Evolutionary conservation across 1,284 basidiomycete genomes (phyloP), one percentile per base, ranked within the genome.

Genomic region (Cryptococcus deneoformans): DNA sequence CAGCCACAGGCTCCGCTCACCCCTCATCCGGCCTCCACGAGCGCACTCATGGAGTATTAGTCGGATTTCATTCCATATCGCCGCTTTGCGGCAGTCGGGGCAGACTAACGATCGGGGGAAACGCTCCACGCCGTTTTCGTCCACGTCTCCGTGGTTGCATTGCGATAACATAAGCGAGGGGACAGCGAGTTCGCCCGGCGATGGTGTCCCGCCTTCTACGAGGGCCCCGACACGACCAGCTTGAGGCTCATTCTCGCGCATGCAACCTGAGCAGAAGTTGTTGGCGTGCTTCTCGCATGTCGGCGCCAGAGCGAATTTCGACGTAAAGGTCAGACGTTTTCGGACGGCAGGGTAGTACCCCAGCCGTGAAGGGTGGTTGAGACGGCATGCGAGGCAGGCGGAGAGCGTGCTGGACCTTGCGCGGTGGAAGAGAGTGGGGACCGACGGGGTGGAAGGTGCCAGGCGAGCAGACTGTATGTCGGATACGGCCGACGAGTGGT

Each of bases 251-350:
- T 16, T 36, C 24, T 50, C 53, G 24, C 54, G 54, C 42, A 66
- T 47, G 52, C 68, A 68, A 20, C 59, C 50, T 14, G 58, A 52
- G 53, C 68, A 70, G 46, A 57, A 64, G 11, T 43, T 43, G 12
- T 46, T 20, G 42, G 38, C 37, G 56, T 70, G 68, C 24, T 16
- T 35, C 1, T 58, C 60, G 54, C 68, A 70, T 4, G 62, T 62
- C 11, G 64, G 58, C 7, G 67, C 44, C 16, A 35, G 37, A 4
- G 63, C 59, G 37, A 66, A 58, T 29, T 50, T 56, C 6, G 46
- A 14, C 0, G 65, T 65, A 10, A 39, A 46, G 7, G 63, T 62
- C 3, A 59, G 20, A 5, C 55, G 48, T 43, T 56, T 58, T 1
- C 35, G 38, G 8, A 54, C 48, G 10, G 62, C 59, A 14, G 62